Base-by-base conservation (phyloP, 441 rosid species). In the Isatis lusitanica region DNA sequence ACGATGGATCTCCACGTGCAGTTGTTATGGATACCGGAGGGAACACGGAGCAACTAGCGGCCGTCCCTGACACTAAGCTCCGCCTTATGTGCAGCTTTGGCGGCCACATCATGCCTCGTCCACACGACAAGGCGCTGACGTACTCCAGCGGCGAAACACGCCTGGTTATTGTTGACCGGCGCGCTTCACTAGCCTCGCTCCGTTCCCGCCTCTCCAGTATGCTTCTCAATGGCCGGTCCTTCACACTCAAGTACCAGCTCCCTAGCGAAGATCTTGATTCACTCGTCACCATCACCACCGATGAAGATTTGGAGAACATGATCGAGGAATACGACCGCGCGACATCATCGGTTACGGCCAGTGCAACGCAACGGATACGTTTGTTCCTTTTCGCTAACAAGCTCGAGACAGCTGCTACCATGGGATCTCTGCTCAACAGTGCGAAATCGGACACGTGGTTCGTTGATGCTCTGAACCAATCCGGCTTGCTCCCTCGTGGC, bases 261-360 rank as follows among this genome's bases (percentile, higher is more conserved):
- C 93, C 90, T 5, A 83, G 55, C 68, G 93, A 85, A 80, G 90
- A 85, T 63, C 89, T 88, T 4, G 90, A 86, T 76, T 86, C 93
- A 1, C 89, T 88, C 18, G 85, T 88, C 40, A 78, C 89, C 44
- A 79, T 88, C 78, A 72, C 87, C 47, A 83, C 87, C 9, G 85
- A 82, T 51, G 89, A 88, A 73, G 90, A 88, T 81, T 84, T 88
- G n/a, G 89, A 88, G 74, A 88, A 86, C 70, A 79, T 83, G 90
- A 74, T 86, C 55, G 89, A 86, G 59, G 93, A 88, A 59, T 80
- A 85, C 59, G 89, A 88, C 47, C 87, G 87, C 13, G 50, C 78
- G n/a, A 61, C 72, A 42, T 44, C 82, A 0, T 57, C 78, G 21
- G 71, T 74, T 15, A 46, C 63, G 17, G 70, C 80, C 17, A 57